Base-by-base conservation (phyloP, 805 yeast species). In the Tetrapisispora phaffii region DNA sequence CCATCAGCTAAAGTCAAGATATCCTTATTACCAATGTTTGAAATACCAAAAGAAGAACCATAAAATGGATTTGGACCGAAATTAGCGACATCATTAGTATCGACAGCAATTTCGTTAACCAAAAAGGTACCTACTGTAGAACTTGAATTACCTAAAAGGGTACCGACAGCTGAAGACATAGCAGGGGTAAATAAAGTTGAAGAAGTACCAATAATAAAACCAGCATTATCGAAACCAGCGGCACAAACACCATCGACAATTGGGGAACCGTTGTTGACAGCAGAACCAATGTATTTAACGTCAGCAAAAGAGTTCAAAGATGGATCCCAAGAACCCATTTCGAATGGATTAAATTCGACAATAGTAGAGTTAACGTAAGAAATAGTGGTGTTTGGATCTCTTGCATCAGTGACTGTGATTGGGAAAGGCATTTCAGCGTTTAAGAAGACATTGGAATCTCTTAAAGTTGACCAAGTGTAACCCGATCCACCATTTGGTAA, bases 241-340 rank as follows among this genome's bases (percentile, higher is more conserved):
- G 76, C 65, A 63, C 96, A 87, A n/a, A 63, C 58, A 16, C 67
- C 65, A 34, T 59, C 62, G n/a, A 60, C 53, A 3, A 56, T 58
- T 6, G 86, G 80, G 15, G 59, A 50, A 38, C 96, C 96, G 50
- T 77, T 70, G 21, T 70, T 56, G 35, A 82, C 73, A 24, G 71
- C 62, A 1, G 95, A 72, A 4, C 96, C 96, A 44, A 85, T 61
- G 58, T 82, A 87, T 63, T 78, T 73, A 44, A 77, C 66, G 51
- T 82, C 80, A 9, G 80, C 71, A 62, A 88, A 87, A 1, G 84
- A 67, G 46, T 73, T 70, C 45, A 85, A 62, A 1, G 82, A 69
- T 16, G 87, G 85, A 58, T 88, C 96, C 95, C 94, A 87, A 4
- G 94, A 80, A 8, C 96, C 96, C 58, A 88, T 66, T 59, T 82